These are phyloP conservation scores for Botrytis medusae DNA, from an alignment of 2,329 filamentous ascomycete species.

Conservation along the genomic window DNA sequence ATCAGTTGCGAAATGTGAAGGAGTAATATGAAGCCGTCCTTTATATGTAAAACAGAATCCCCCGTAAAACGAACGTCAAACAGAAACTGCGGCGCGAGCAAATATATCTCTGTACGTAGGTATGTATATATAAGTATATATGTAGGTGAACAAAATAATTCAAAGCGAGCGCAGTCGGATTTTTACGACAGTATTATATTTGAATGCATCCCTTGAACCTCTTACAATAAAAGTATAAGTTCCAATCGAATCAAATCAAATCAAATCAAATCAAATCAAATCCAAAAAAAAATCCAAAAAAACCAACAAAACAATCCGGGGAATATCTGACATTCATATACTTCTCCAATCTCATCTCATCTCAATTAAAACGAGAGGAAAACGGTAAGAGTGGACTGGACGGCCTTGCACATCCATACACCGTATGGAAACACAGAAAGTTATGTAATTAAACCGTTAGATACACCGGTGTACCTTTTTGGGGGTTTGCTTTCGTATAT, in stretches of 20 bases:
- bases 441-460: constrained; percentile 12
- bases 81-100: neutral
- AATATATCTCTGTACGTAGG: neutral
- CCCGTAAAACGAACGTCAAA: neutral
- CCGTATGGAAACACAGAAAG: neutral
- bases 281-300: too few relatives aligned
- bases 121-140: neutral
- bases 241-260: neutral
- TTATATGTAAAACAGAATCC: neutral
- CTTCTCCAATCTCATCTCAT: neutral
- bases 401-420: neutral
- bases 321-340: neutral
- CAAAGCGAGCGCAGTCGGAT: neutral
- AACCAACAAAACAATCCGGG: neutral
- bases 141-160: neutral
- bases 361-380: neutral
- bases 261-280: neutral
- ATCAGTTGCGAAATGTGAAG: neutral
- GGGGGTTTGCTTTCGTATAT: neutral
- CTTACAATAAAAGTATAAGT: too few relatives aligned
- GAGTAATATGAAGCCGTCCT: neutral
- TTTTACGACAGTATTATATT: neutral
- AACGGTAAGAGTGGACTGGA: neutral
- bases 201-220: neutral
- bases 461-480: neutral